Percentiles rank a stretch among this genome's conserved stretches.
Conservation (phyloP, 495 filamentous ascomycete species). For the Hypoxylon lienhwacheense region DNA sequence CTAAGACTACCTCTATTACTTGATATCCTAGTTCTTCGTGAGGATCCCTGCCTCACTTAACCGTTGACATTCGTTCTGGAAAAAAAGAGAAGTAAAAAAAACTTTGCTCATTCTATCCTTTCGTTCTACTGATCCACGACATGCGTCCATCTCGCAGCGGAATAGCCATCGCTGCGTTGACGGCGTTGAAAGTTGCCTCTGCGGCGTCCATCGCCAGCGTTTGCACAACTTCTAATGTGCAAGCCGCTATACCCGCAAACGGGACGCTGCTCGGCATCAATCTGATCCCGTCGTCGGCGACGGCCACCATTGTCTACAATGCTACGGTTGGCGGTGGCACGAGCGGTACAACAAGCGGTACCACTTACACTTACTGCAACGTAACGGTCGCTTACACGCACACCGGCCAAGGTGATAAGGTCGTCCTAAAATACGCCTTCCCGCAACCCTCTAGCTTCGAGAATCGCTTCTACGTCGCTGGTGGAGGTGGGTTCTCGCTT, state of each 20-base stretch:
- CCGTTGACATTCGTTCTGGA: too few species aligned
- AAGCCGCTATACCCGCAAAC: slow-evolving; percentile 28
- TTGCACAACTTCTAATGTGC: slow-evolving; percentile 29
- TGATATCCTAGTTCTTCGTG: too few species aligned
- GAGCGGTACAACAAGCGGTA: slow-evolving; percentile 2
- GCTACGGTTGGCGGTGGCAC: slow-evolving; percentile 13
- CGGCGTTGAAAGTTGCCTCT: slow-evolving; percentile 3
- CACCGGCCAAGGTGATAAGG: slow-evolving; percentile 36
- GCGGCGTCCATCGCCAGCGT: slow-evolving; percentile 28
- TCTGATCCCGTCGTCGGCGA: slow-evolving; percentile 29
- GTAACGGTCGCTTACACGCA: slow-evolving; percentile 44
- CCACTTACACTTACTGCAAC: slow-evolving; percentile 41
- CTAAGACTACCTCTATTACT: too few species aligned
- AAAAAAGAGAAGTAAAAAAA: too few species aligned
- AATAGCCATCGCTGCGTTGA: slow-evolving; percentile 1
- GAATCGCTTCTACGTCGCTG: slow-evolving; percentile 34
- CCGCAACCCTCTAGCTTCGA: slow-evolving; percentile 28
- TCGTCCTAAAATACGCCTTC: slow-evolving; percentile 31
- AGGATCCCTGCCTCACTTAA: too few species aligned
- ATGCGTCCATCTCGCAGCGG: slow-evolving; percentile 2
- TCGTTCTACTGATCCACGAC: background rate
- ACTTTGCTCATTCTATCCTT: background rate
- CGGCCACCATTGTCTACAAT: slow-evolving; percentile 29
- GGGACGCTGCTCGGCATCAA: slow-evolving; percentile 28
- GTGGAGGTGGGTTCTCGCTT: slow-evolving; percentile 32